Conservation (phyloP, 768 basidiomycete species). For the Sistotremastrum suecicum region DNA sequence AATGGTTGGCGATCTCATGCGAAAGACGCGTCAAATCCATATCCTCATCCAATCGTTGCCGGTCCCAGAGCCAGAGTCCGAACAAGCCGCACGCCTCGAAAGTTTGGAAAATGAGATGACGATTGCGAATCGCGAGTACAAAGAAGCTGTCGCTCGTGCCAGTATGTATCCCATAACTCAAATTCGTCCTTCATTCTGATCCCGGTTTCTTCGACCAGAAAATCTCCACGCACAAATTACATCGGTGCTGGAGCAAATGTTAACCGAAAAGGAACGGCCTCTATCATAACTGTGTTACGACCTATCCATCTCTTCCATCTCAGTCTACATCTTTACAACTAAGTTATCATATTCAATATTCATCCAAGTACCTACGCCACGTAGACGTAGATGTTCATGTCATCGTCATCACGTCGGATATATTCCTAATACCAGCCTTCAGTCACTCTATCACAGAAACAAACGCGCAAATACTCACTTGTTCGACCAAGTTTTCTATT, state of each 20-base stretch:
- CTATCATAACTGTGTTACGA: too few species aligned
- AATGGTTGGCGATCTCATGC: conserved; percentile 67
- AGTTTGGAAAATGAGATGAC: conserved; percentile 57
- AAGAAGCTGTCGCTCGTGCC: conserved; percentile 54
- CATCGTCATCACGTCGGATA: conserved; percentile 58
- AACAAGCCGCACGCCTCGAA: conserved; percentile 59
- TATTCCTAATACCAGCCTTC: conserved; percentile 35
- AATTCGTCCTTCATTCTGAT: not conserved
- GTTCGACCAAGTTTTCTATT: conserved; percentile 70
- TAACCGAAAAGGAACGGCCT: conserved; percentile 22
- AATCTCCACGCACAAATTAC: conserved; percentile 46
- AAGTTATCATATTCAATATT: too few species aligned
- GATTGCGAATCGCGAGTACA: conserved; percentile 62
- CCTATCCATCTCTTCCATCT: too few species aligned
- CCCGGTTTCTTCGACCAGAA: conserved; percentile 22
- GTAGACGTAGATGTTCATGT: conserved; percentile 63
- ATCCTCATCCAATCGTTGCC: conserved; percentile 71
- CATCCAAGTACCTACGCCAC: conserved; percentile 36
- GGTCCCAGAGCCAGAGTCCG: conserved; percentile 63
- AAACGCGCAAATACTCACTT: conserved; percentile 17
- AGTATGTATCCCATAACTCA: conserved; percentile 34
- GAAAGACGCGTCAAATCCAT: conserved; percentile 83
- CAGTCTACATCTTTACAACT: too few species aligned
- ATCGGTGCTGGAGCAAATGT: conserved; percentile 40
- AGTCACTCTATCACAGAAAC: too few species aligned